Evolutionary conservation across 768 basidiomycete species (phyloP).

Genomic region (Lactarius sp.): DNA sequence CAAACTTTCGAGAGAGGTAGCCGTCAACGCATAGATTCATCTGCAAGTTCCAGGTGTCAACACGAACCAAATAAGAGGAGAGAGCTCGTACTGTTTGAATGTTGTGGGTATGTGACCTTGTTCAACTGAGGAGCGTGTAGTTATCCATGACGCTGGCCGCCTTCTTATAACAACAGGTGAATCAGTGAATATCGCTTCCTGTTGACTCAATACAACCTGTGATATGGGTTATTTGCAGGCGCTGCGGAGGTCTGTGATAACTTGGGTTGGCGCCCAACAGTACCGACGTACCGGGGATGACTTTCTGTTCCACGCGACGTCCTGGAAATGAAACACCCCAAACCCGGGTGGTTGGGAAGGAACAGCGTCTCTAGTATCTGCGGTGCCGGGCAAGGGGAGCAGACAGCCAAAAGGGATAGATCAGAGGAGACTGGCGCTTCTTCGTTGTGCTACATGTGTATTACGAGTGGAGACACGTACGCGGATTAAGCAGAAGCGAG

Average conservation of each 20-base stretch:
- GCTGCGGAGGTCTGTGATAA: not conserved
- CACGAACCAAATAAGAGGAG: too few relatives aligned
- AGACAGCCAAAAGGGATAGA: not conserved
- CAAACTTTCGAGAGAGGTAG: not conserved
- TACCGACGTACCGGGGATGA: not conserved
- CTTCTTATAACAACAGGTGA: not conserved
- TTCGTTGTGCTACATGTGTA: too few relatives aligned
- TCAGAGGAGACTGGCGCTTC: not conserved
- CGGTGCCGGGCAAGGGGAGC: not conserved
- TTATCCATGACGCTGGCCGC: not conserved
- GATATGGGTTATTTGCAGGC: not conserved
- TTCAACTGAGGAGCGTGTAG: not conserved
- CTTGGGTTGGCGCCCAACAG: not conserved
- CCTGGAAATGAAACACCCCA: not conserved
- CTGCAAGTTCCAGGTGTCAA: not conserved
- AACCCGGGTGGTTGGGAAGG: not conserved
- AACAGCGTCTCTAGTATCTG: not conserved
- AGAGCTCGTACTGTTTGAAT: not conserved
- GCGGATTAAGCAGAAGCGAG: too few relatives aligned
- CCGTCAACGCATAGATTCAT: not conserved
- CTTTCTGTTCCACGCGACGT: not conserved
- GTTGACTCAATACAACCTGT: not conserved
- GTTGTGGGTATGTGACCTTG: not conserved
- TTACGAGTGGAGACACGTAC: too few relatives aligned
- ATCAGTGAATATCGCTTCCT: not conserved